Percentiles rank a stretch among this genome's conserved stretches.
Conservation (phyloP, 2,329 filamentous ascomycete species). For the Lachnellula suecica region DNA sequence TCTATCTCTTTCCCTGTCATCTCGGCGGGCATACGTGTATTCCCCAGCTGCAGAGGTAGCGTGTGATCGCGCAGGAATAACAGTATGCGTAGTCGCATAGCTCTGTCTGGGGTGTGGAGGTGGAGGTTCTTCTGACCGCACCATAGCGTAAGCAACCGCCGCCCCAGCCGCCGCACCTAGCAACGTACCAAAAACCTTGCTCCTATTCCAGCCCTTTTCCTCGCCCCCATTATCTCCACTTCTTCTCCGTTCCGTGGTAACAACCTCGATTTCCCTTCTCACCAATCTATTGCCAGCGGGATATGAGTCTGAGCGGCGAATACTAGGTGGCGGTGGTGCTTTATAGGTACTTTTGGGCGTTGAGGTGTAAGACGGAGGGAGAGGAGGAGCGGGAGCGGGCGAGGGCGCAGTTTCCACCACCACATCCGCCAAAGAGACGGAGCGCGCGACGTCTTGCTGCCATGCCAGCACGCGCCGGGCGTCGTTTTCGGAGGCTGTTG, state of each 20-base stretch:
- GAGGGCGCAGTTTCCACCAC: background rate
- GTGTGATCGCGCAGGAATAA: too few species aligned
- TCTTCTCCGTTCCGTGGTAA: too few species aligned
- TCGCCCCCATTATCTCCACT: too few species aligned
- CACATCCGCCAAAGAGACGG: conserved; percentile 4
- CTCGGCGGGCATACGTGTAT: background rate
- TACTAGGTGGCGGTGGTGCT: background rate
- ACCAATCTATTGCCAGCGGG: background rate
- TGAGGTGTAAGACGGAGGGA: too few species aligned
- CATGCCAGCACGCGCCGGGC: conserved; percentile 41
- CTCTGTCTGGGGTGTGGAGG: background rate
- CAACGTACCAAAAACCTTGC: conserved; percentile 59
- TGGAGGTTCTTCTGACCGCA: conserved; percentile 50
- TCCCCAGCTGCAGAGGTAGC: too few species aligned
- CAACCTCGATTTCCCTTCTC: too few species aligned
- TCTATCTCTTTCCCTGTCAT: conserved; percentile 12
- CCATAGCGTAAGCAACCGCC: conserved; percentile 73
- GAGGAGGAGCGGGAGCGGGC: background rate
- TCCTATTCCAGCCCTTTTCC: too few species aligned
- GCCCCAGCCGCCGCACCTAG: conserved; percentile 78
- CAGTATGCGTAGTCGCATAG: background rate
- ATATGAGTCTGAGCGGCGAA: conserved; percentile 4
- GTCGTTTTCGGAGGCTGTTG: conserved; percentile 28
- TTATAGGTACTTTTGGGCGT: conserved; percentile 10
- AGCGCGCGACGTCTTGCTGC: conserved; percentile 39